Percentiles rank a stretch among this genome's conserved stretches.
Conservation (phyloP, 257 asterid genomes). For the Solanum chilense region DNA sequence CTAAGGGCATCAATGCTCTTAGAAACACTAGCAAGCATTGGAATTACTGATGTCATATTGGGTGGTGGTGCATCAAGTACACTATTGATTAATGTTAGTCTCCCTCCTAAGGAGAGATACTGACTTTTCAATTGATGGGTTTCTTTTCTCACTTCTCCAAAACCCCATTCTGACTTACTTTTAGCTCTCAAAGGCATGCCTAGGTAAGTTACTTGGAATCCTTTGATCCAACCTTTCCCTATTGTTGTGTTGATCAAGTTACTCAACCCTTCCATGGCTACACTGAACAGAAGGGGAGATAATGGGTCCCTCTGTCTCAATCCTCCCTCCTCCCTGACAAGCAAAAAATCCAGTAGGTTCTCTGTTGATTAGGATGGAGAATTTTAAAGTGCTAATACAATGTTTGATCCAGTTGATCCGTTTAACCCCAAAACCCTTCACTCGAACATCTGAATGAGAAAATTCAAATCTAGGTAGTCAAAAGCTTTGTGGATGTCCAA, state of each 20-base stretch:
- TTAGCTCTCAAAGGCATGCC: neutral
- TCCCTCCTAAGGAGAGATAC: neutral
- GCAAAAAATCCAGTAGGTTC: neutral
- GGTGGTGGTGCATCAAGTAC: neutral
- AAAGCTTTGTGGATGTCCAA: neutral
- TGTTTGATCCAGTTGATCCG: neutral
- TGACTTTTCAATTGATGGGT: neutral
- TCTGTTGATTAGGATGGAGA: neutral
- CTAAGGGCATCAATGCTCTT: neutral
- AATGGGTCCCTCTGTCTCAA: neutral
- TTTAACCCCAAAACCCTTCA: neutral
- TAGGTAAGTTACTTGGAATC: neutral
- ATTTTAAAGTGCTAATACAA: neutral
- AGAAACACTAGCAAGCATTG: neutral
- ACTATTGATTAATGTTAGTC: neutral
- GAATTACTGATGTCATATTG: neutral
- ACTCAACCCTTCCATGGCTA: neutral
- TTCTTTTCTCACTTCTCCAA: neutral
- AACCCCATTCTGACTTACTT: neutral
- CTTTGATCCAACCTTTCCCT: neutral
- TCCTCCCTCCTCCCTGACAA: neutral
- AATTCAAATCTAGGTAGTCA: neutral
- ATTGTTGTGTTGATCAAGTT: neutral
- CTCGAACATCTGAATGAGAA: neutral
- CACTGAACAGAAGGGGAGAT: neutral